phyloP scores from a whole-genome alignment of 441 rosid genomes.

The Daphne laureola region DNA sequence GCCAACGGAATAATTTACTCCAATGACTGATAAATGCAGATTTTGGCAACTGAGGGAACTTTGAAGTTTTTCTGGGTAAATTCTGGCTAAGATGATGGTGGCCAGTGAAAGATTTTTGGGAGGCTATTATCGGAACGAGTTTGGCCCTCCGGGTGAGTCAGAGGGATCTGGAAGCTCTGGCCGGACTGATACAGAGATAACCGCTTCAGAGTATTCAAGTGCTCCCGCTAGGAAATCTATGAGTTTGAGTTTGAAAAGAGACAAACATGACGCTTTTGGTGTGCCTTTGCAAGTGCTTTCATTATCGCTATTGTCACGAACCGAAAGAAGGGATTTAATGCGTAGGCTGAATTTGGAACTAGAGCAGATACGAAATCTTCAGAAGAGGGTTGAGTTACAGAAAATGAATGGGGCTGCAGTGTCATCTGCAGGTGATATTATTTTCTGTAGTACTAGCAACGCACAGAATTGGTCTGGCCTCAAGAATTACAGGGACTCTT shows the following conservation, averaged over 20 bases:
- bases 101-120: conserved; percentile 46
- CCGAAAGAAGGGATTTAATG: conserved; percentile 45
- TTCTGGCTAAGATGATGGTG: conserved; percentile 35
- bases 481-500: conserved; percentile 28
- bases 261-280: conserved; percentile 33
- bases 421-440: conserved; percentile 46
- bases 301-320: conserved; percentile 29
- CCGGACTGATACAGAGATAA: conserved; percentile 42
- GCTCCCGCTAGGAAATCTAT: conserved; percentile 42
- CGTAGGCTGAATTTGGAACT: conserved; percentile 40
- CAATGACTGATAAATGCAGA: conserved; percentile 31
- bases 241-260: conserved; percentile 37
- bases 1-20: conserved; percentile 20
- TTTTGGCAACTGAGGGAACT: conserved; percentile 16
- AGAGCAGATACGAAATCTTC: conserved; percentile 39
- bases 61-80: conserved; percentile 3
- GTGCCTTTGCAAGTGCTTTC: conserved; percentile 46
- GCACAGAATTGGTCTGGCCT: conserved; percentile 25
- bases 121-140: conserved; percentile 37
- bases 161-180: conserved; percentile 62
- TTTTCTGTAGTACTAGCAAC: conserved; percentile 38
- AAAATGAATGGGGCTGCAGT: conserved; percentile 26
- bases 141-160: conserved; percentile 44
- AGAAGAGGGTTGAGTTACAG: conserved; percentile 41
- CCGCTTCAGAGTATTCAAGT: conserved; percentile 54